Base-by-base conservation (phyloP, 2,329 filamentous ascomycete genomes). In the Bipolaris victoriae region DNA sequence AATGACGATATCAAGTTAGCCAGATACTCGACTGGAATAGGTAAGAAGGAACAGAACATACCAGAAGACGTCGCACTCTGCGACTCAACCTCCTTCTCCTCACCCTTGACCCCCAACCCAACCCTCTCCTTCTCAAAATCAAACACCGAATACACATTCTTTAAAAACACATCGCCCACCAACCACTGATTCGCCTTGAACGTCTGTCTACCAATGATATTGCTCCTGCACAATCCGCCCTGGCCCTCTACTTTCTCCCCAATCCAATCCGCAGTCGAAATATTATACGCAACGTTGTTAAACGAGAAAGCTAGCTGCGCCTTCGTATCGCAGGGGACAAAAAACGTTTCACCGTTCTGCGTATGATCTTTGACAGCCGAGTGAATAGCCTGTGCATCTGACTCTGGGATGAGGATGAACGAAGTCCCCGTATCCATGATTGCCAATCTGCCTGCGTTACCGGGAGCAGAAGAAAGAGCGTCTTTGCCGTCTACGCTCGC, bases 91-190 rank as follows among this genome's bases (percentile, higher is more conserved):
- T 26, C 57, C 20, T 45, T 44, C 57, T 33, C 53, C 5, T 40
- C 59, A n/a, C 52, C 50, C 63, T 71, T 71, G 13, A 69, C 65
- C 0, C 75, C 76, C 40, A 78, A 70, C 4, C 88, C 90, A 62
- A 92, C 85, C 49, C 83, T 84, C 41, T 75, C 77, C 62, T 86
- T 71, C 61, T 94, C 91, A 51, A 85, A 86, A 73, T 97, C 92
- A 72, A 96, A 96, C 22, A 95, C 88, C 1, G 86, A 82, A 72
- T 96, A 96, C 15, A 96, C 92, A 66, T 96, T 96, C 79, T 96
- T 96, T 60, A 97, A 78, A 67, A 96, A 96, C 0, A 89, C 86
- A 64, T 92, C 92, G 1, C 92, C 92, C 1, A 96, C 77, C n/a
- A 97, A 81, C 91, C 92, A 96, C 26, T 87, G 77, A 33, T 78